A percentile compares a stretch with the other conserved stretches of the same genome.
Conservation (phyloP, 306 rosid genomes). For the Medicago truncatula region DNA sequence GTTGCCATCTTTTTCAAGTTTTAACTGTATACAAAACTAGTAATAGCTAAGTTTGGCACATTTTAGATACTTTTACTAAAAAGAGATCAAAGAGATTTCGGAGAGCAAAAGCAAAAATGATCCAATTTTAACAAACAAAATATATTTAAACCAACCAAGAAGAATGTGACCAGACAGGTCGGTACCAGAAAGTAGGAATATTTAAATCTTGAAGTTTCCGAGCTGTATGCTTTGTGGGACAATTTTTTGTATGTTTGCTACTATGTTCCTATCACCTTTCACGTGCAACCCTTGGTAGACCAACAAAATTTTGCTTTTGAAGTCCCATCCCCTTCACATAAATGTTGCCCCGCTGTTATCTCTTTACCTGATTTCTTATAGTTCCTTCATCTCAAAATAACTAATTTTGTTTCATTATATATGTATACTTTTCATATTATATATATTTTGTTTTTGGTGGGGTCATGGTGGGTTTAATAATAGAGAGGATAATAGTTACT, state of each 20-base stretch:
- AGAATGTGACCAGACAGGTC: conserved; percentile 19
- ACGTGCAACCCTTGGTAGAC: conserved; percentile 35
- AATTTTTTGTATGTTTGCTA: conserved; percentile 13
- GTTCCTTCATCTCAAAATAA: no score
- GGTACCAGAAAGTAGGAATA: conserved; percentile 30
- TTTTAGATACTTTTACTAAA: no score
- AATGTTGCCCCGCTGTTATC: neutral
- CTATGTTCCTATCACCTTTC: conserved; percentile 30
- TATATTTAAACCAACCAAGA: neutral
- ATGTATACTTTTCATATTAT: no score
- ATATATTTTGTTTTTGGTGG: no score
- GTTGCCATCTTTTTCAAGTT: no score
- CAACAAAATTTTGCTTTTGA: conserved; percentile 33
- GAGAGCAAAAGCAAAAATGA: neutral
- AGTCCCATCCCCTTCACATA: neutral
- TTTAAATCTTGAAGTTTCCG: conserved; percentile 36
- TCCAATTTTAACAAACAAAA: neutral
- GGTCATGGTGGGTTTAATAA: no score
- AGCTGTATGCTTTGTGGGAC: conserved; percentile 11
- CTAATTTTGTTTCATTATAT: no score
- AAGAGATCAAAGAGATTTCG: no score
- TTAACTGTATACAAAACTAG: no score
- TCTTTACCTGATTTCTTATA: no score
- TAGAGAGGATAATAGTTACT: no score
- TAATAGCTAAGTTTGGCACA: no score